Conservation (phyloP, 2,329 filamentous ascomycete genomes). For the Zasmidium cellare region DNA sequence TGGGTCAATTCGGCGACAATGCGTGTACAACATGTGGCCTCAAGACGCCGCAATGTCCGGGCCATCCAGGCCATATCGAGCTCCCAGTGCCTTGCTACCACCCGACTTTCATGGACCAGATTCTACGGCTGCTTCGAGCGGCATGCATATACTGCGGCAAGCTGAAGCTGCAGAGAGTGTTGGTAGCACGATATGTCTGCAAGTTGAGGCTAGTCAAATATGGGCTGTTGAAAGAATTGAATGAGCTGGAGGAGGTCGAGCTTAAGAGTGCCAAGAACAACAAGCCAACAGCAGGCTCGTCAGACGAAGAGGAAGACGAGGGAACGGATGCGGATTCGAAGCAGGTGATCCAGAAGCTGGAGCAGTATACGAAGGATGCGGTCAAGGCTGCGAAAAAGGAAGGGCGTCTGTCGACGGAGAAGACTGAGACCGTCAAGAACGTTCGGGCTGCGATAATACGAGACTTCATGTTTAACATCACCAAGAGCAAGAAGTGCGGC, state of each 20-base stretch:
- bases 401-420: slow-evolving; percentile 56
- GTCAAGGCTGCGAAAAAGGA: slow-evolving; percentile 60
- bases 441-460: slow-evolving; percentile 75
- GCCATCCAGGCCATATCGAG: slow-evolving; percentile 93
- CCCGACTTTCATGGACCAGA: slow-evolving; percentile 93
- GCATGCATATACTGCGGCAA: slow-evolving; percentile 90
- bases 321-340: slow-evolving; percentile 63
- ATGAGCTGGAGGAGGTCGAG: slow-evolving; percentile 49
- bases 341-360: slow-evolving; percentile 56
- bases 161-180: slow-evolving; percentile 74
- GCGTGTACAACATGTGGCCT: slow-evolving; percentile 89
- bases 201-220: slow-evolving; percentile 83
- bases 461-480: slow-evolving; percentile 75
- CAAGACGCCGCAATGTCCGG: slow-evolving; percentile 74
- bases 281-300: slow-evolving; percentile 12
- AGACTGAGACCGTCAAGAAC: slow-evolving; percentile 81
- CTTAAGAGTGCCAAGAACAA: slow-evolving; percentile 18
- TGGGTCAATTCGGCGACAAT: slow-evolving; percentile 86
- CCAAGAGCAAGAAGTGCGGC: slow-evolving; percentile 67
- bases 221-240: slow-evolving; percentile 72
- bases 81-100: slow-evolving; percentile 93
- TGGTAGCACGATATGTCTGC: slow-evolving; percentile 77
- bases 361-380: slow-evolving; percentile 70
- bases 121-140: slow-evolving; percentile 78
- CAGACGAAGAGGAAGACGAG: slow-evolving; percentile 57